Conservation (phyloP, 2,329 filamentous ascomycete genomes). For the Ceratocystis cacaofunesta region DNA sequence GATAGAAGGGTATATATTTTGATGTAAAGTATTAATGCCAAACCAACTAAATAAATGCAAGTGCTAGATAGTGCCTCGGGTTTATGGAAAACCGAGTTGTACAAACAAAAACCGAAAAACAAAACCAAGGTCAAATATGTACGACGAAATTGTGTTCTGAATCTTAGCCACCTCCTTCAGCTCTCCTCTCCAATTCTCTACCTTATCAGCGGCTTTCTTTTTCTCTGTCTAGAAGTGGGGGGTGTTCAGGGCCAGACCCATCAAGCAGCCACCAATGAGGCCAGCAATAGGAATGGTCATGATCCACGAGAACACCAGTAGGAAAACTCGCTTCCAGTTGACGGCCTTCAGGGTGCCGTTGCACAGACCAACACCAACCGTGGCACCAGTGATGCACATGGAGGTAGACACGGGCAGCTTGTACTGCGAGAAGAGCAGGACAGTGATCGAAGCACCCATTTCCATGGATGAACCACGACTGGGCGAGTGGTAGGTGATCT, state of each 20-base stretch:
- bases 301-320: conserved; percentile 49
- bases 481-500: conserved; percentile 55
- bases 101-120: neutral
- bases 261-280: conserved; percentile 28
- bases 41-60: neutral
- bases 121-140: neutral
- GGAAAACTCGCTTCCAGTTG: conserved; percentile 59
- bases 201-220: neutral
- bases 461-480: conserved; percentile 55
- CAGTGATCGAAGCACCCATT: conserved; percentile 62
- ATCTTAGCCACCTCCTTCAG: neutral
- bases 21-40: conserved; percentile 3
- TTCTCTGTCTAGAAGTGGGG: conserved; percentile 19
- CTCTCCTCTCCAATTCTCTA: neutral
- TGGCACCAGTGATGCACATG: conserved; percentile 69
- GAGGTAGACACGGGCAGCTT: conserved; percentile 61
- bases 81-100: neutral
- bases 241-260: conserved; percentile 29
- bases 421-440: conserved; percentile 62
- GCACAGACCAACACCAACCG: conserved; percentile 63
- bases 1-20: conserved; percentile 7
- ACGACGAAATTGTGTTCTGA: neutral
- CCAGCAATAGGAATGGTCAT: conserved; percentile 32
- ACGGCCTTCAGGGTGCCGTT: conserved; percentile 58
- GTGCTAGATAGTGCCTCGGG: neutral